Evolutionary conservation across 768 basidiomycete genomes (phyloP).

Genomic region (Leccinellum albellum): DNA sequence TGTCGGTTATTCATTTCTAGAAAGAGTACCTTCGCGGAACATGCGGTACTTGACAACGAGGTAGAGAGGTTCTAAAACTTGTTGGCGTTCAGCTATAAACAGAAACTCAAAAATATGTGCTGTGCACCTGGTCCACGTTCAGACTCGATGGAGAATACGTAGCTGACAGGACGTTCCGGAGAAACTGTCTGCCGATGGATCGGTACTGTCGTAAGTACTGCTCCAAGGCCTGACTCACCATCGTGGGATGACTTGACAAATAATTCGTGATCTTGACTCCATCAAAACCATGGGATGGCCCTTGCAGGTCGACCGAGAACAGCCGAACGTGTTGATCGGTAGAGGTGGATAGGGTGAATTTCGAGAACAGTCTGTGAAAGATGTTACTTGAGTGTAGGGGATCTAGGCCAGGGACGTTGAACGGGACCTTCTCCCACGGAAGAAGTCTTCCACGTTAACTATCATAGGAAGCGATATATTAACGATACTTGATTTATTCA

Average conservation of each 20-base stretch:
- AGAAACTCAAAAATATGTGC: slow-evolving; percentile 3
- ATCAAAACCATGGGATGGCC: slow-evolving; percentile 40
- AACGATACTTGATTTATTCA: slow-evolving; percentile 54
- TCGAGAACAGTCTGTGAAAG: slow-evolving; percentile 71
- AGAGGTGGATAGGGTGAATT: slow-evolving; percentile 84
- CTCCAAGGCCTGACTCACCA: slow-evolving; percentile 37
- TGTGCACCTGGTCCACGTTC: slow-evolving; percentile 52
- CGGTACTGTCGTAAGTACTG: background rate
- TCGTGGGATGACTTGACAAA: slow-evolving; percentile 42
- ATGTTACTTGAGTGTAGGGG: background rate
- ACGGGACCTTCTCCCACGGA: slow-evolving; percentile 72
- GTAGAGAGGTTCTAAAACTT: slow-evolving; percentile 60
- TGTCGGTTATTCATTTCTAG: background rate
- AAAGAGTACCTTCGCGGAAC: slow-evolving; percentile 68
- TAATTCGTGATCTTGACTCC: slow-evolving; percentile 53
- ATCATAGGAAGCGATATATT: slow-evolving; percentile 76
- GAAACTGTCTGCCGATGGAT: slow-evolving; percentile 60
- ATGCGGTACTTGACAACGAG: slow-evolving; percentile 73
- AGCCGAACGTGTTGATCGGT: slow-evolving; percentile 79
- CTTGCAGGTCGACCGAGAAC: slow-evolving; percentile 51
- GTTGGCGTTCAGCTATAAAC: background rate
- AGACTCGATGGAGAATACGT: slow-evolving; percentile 77
- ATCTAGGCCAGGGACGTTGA: background rate
- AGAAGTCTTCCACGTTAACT: slow-evolving; percentile 96
- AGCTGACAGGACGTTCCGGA: slow-evolving; percentile 70